Percentiles rank a stretch among this genome's conserved stretches.
phyloP scores from a whole-genome alignment of 352 stramenopile species.

The Phytophthora hybrid region DNA sequence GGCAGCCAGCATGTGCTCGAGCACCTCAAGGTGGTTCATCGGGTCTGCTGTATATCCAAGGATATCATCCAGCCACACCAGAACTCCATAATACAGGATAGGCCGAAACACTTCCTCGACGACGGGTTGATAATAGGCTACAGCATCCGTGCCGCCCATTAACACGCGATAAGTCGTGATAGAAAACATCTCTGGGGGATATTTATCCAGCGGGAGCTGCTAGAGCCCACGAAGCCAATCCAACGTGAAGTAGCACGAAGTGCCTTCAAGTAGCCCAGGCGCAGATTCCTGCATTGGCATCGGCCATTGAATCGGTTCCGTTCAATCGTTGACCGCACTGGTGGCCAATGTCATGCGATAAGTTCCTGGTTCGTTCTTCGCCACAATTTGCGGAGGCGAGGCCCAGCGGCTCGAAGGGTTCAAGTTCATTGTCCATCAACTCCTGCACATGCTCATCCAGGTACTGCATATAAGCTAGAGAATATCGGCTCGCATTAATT shows the following conservation, averaged over 20 bases:
- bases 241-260: constrained; percentile 10
- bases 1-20: not conserved
- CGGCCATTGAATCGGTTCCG: constrained; percentile 9
- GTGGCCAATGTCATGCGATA: constrained; percentile 14
- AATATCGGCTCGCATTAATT: constrained; percentile 5
- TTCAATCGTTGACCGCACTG: not conserved
- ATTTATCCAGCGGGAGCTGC: constrained; percentile 10
- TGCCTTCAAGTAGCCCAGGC: not conserved
- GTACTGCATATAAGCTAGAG: constrained; percentile 2
- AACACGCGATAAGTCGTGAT: constrained; percentile 14
- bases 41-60: constrained; percentile 1
- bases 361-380: constrained; percentile 2
- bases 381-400: not conserved
- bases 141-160: constrained; percentile 20
- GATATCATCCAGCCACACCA: constrained; percentile 16
- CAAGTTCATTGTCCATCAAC: not conserved
- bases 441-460: constrained; percentile 9
- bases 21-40: not conserved
- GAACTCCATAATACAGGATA: not conserved
- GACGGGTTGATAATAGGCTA: too few relatives aligned
- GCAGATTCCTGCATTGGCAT: constrained; percentile 17
- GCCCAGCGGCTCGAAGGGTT: constrained; percentile 8
- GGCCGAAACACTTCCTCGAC: constrained; percentile 9
- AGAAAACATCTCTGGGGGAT: constrained; percentile 17
- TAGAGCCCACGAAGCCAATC: constrained; percentile 25